Base-by-base conservation (phyloP, 2,329 filamentous ascomycete species). In the Meredithiella fracta region DNA sequence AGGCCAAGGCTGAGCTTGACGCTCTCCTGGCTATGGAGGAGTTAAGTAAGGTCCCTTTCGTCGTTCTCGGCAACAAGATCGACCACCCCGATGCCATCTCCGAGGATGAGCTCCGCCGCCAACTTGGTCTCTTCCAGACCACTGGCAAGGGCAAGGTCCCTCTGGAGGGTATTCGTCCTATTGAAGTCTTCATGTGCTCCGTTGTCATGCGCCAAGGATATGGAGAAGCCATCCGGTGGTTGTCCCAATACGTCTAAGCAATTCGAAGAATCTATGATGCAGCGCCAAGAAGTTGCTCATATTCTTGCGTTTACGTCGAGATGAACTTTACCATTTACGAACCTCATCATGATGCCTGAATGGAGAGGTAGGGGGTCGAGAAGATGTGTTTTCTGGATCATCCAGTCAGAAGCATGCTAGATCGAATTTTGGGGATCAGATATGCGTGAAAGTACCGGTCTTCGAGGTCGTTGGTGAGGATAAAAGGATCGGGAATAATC, bases 101-200 rank as follows among this genome's bases (percentile, higher is more conserved):
- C 62, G 92, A 98, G 77, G 91, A 97, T 65, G 88, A 96, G 74
- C 79, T 97, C 66, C 81, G 92, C 70, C 84, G 91, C 68, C 85
- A 90, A 69, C 77, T 98, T 58, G 92, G 92, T 60, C 73, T 98
- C 65, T 97, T 94, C 73, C 91, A 97, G 73, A 95, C 90, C 56
- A 95, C 88, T 60, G 90, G 90, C 65, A 95, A 96, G 79, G 89
- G 89, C 71, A 94, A 94, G 78, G 83, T 94, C 60, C 86, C 85
- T 61, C 76, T 92, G 62, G 90, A 95, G 75, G 88, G 88, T 34
- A 94, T 95, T 70, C 78, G 90, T 64, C 88, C 90, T 23, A 91
- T 98, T 66, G 92, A 98, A 78, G 80, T 97, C 61, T 97, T 97
- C 72, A 94, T 98, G 92, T 97, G 90, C 79, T 94, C 87, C 65